Evolutionary conservation across 352 stramenopile genomes (phyloP).

Genomic region (Phytophthora colocasiae): DNA sequence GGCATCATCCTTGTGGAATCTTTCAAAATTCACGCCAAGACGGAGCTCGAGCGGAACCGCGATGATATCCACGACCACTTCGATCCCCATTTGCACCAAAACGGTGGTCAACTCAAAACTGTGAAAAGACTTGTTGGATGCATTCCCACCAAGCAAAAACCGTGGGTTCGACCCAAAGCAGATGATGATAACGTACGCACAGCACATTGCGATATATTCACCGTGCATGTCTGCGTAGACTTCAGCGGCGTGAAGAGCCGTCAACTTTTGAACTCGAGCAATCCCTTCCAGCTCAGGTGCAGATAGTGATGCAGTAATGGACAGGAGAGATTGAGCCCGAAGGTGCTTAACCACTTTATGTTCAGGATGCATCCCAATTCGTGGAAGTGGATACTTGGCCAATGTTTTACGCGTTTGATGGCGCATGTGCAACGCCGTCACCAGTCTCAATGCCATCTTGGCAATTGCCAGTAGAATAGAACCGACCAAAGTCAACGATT

Average conservation of each 20-base stretch:
- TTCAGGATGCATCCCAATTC: background rate
- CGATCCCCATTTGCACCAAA: conserved; percentile 34
- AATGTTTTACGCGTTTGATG: conserved; percentile 10
- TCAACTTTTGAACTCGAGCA: conserved; percentile 29
- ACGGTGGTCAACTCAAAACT: conserved; percentile 21
- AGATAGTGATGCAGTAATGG: conserved; percentile 5
- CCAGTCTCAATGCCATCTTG: conserved; percentile 25
- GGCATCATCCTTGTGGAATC: conserved; percentile 34
- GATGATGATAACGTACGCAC: conserved; percentile 35
- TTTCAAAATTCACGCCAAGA: conserved; percentile 25
- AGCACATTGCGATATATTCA: conserved; percentile 57
- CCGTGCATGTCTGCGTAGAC: conserved; percentile 61
- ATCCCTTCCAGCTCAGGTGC: conserved; percentile 20
- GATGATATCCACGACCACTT: conserved; percentile 35
- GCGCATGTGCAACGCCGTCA: conserved; percentile 9
- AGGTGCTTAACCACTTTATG: background rate
- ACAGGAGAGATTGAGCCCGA: conserved; percentile 8
- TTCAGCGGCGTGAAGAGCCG: conserved; percentile 44
- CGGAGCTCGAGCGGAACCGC: conserved; percentile 34
- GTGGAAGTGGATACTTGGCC: conserved; percentile 14
- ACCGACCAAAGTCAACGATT: conserved; percentile 13
- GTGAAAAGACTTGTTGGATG: conserved; percentile 13
- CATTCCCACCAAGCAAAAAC: conserved; percentile 20
- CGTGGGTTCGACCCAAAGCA: conserved; percentile 28
- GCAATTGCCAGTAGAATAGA: conserved; percentile 25